Percentiles rank a stretch among this genome's conserved stretches.
Evolutionary conservation across 805 yeast species (phyloP).

Genomic region (Starmerella asiatica): DNA sequence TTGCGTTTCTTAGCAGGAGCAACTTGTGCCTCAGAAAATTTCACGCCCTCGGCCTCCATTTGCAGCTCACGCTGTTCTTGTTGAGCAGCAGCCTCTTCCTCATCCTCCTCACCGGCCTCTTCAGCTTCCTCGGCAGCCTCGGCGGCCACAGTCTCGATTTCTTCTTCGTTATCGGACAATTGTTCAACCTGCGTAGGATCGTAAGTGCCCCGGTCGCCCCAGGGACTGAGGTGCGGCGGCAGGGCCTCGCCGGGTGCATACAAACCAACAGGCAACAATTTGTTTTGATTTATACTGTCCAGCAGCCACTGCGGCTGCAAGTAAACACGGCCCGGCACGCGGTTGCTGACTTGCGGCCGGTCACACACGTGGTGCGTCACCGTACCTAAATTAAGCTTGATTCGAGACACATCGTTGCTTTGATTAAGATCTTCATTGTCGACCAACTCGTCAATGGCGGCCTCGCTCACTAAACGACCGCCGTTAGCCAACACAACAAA

Average conservation of each 20-base stretch:
- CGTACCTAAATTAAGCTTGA: constrained; percentile 42
- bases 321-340: constrained; percentile 83
- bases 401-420: constrained; percentile 27
- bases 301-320: constrained; percentile 97
- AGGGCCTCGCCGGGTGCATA: constrained; percentile 90
- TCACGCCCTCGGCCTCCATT: constrained; percentile 78
- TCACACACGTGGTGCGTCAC: constrained; percentile 92
- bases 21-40: constrained; percentile 43
- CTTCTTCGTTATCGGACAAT: constrained; percentile 39
- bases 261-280: constrained; percentile 58
- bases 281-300: constrained; percentile 71
- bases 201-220: constrained; percentile 93
- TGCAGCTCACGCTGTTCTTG: constrained; percentile 67
- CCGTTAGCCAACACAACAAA: constrained; percentile 77
- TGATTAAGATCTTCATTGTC: constrained; percentile 34
- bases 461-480: constrained; percentile 73
- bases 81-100: constrained; percentile 40
- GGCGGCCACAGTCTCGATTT: constrained; percentile 39
- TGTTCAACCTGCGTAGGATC: constrained; percentile 43
- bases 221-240: constrained; percentile 96
- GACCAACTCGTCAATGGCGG: constrained; percentile 65
- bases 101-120: constrained; percentile 40
- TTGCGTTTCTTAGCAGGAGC: constrained; percentile 27
- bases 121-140: constrained; percentile 37
- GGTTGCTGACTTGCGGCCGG: constrained; percentile 66